Evolutionary conservation across 1,284 basidiomycete genomes (phyloP), one percentile per base, ranked within the genome.

Genomic region (Anthracocystis setariae): DNA sequence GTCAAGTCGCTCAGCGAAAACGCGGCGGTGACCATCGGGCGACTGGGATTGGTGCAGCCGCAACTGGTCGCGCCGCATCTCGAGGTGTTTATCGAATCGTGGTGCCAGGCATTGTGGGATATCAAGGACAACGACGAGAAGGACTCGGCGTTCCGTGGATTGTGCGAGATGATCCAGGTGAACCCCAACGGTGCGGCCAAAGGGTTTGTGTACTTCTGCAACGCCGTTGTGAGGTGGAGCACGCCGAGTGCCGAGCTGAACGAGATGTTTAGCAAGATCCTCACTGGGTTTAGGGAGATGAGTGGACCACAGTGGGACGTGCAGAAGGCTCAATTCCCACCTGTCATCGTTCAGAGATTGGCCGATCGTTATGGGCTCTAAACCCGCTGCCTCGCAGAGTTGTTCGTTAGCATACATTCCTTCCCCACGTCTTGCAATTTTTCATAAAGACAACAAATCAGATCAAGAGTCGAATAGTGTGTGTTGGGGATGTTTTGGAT

Each of bases 111-210:
- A 8, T 85, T 99, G 58, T 94, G 94, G 84, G 96, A 98, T 84
- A 98, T 98, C 83, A 91, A 96, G 76, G 96, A 99, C 83, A 99
- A 98, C 81, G 95, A 98, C 77, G 96, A 99, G 86, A 99, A 98
- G 85, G 96, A 98, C 82, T 96, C 93, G n/a, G 96, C 96, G 5
- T 99, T 98, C 88, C 87, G 94, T 60, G 96, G 96, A 2, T 88
- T 99, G 77, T 99, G 96, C 85, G 93, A 93, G 54, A 90, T 98
- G 64, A 93, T 98, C 71, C 92, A 94, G 84, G 89, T 89, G 48
- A 98, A 98, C 82, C 95, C 95, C 12, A 89, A 81, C 42, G 79
- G 79, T 15, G 68, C 78, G 1, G 76, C 80, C 10, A 74, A 75
- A 39, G 77, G 79, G 2, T 82, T 82, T 35, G 74, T 79, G 23